Base-by-base conservation (phyloP, 2,329 filamentous ascomycete genomes). In the Ophiocordyceps camponoti-saundersi region DNA sequence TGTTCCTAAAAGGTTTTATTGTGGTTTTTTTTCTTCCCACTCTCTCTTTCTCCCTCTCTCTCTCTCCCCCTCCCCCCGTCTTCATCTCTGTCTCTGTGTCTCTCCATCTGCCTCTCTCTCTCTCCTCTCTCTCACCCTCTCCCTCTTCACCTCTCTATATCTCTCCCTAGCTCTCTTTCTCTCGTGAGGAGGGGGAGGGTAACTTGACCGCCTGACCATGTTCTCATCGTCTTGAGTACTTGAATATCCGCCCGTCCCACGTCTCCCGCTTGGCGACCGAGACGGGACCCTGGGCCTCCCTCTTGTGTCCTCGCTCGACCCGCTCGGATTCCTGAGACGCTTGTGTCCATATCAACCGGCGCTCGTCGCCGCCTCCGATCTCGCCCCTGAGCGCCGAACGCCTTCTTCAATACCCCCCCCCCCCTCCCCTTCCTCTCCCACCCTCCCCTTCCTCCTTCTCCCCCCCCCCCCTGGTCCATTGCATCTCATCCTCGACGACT, bases 1-100 rank as follows among this genome's bases (percentile, higher is more conserved):
- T 56, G 51, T 47, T 52, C 52, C 56, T 52, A 52, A 56, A 56
- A 59, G 58, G 48, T 56, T 59, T 59, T 57, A 56, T 56, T 54
- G 44, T 47, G 16, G 11, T 34, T 34, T 36, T 16, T 36, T 36
- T 13, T 36, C 34, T 46, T 41, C 34, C 44, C 36, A 21, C 30
- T 34, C 29, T n/a, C 18, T 23, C 23, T 21, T 30, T 26, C 23
- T 26, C 23, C 8, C 23, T 26, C 23, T 26, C 8, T 26, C 23
- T 26, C 23, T 26, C 23, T 8, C 23, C 8, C 23, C 8, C 23
- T 26, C 23, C 8, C 8, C 4, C 8, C 8, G 8, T 26, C 8
- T 8, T 26, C 8, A 4, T 26, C 8, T 4, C 5, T 4, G 8
- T 8, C 23, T 26, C 8, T 5, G 4, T 26, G 5, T 8, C 23